Percentiles rank a stretch among this genome's conserved stretches.
These are phyloP conservation scores for Epicoccum nigrum DNA, from an alignment of 2,329 filamentous ascomycete genomes.

Conservation along the genomic window DNA sequence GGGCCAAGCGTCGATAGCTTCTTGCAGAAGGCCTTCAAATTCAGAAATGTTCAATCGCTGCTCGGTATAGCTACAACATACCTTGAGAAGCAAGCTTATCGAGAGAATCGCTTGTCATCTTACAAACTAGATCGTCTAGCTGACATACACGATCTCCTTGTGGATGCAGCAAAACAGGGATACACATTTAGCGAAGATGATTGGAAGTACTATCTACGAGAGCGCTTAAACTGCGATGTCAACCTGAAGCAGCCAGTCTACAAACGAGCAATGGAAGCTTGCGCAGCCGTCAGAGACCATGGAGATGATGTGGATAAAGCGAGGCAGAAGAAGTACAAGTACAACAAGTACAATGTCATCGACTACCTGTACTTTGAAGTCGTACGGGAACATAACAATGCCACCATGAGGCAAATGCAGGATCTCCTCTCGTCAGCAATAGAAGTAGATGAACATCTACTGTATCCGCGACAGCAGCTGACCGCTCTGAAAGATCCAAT, in stretches of 20 bases:
- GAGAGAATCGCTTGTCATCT: conserved; percentile 37
- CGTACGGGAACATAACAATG: conserved; percentile 50
- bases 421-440: conserved; percentile 17
- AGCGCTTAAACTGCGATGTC: conserved; percentile 58
- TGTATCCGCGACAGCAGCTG: conserved; percentile 17
- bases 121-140: conserved; percentile 33
- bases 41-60: conserved; percentile 62
- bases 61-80: conserved; percentile 69
- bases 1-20: conserved; percentile 52
- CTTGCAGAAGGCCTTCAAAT: conserved; percentile 61
- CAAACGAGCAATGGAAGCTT: conserved; percentile 40
- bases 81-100: conserved; percentile 68
- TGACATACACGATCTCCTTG: conserved; percentile 54
- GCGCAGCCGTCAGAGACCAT: conserved; percentile 21
- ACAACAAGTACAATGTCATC: conserved; percentile 58
- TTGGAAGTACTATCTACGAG: conserved; percentile 59
- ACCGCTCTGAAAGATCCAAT: not conserved
- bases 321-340: conserved; percentile 27
- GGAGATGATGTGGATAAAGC: conserved; percentile 20
- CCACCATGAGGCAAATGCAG: conserved; percentile 37
- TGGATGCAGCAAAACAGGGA: conserved; percentile 55
- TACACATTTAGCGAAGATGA: conserved; percentile 55
- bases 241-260: conserved; percentile 57
- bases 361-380: conserved; percentile 67
- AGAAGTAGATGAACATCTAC: conserved; percentile 32